Conservation (phyloP, 1,139 yeast genomes). For the Saccharomyces uvarum region DNA sequence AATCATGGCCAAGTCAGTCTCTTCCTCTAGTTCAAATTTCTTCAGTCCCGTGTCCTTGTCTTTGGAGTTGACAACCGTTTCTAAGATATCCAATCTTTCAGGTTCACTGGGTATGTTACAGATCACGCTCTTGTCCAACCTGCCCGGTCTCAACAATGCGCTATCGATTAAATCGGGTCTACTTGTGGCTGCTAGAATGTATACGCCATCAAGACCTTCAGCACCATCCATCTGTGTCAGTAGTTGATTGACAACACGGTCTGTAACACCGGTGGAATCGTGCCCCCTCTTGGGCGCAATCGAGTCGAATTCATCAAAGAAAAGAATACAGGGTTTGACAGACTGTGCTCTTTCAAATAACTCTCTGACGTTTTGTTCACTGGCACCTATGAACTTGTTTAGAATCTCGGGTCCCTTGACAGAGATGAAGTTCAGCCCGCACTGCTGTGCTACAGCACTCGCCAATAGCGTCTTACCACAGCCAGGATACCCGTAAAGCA, state of each 20-base stretch:
- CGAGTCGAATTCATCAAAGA: conserved; percentile 94
- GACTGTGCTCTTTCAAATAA: conserved; percentile 77
- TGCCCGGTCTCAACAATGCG: conserved; percentile 89
- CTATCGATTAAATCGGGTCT: conserved; percentile 94
- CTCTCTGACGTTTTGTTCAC: conserved; percentile 90
- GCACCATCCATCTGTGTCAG: conserved; percentile 99
- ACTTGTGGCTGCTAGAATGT: conserved; percentile 91
- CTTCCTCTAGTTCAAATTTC: conserved; percentile 45
- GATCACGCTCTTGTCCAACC: conserved; percentile 83
- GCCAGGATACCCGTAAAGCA: conserved; percentile 93
- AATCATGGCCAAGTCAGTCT: conserved; percentile 47
- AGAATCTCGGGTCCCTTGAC: conserved; percentile 94
- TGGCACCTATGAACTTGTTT: conserved; percentile 94
- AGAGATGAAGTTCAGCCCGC: conserved; percentile 88
- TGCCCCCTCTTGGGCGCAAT: conserved; percentile 98
- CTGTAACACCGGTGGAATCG: conserved; percentile 96
- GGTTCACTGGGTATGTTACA: conserved; percentile 75
- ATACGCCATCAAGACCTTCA: conserved; percentile 93
- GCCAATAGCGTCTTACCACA: conserved; percentile 94
- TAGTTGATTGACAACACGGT: conserved; percentile 93
- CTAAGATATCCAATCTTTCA: conserved; percentile 69
- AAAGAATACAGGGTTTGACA: conserved; percentile 77
- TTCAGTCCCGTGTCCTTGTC: conserved; percentile 9
- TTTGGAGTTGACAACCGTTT: conserved; percentile 19
- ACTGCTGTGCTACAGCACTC: conserved; percentile 88